These are phyloP conservation scores for Neurospora sp. DNA, from an alignment of 2,329 filamentous ascomycete species.

Conservation along the genomic window DNA sequence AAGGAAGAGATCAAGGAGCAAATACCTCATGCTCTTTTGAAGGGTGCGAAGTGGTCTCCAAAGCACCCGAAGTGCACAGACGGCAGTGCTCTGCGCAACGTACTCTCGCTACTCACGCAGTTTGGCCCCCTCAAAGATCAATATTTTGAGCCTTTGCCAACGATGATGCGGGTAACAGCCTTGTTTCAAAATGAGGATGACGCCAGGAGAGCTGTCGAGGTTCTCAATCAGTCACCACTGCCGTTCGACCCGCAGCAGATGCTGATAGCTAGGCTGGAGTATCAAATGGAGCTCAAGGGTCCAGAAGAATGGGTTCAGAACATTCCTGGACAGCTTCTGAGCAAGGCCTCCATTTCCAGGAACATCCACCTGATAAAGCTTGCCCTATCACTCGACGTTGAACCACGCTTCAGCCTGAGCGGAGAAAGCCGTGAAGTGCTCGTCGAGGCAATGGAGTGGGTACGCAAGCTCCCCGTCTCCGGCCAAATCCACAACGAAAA, in stretches of 20 bases:
- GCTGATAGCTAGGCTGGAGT: background rate
- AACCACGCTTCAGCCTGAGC: background rate
- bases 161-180: background rate
- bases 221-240: background rate
- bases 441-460: background rate
- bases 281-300: background rate
- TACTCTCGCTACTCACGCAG: background rate
- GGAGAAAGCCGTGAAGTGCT: background rate
- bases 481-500: background rate
- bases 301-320: background rate
- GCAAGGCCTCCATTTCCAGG: background rate
- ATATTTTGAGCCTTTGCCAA: background rate
- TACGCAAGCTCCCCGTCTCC: background rate
- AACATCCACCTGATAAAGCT: background rate
- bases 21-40: background rate
- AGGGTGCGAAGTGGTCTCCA: background rate
- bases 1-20: background rate
- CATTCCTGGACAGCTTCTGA: background rate
- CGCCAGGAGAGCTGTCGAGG: background rate
- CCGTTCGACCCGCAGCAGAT: background rate
- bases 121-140: background rate
- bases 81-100: background rate
- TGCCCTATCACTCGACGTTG: background rate
- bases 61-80: background rate
- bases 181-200: background rate